Percentiles rank a stretch among this genome's conserved stretches.
These are phyloP conservation scores for Phaeosphaeria sp. DNA, from an alignment of 2,329 filamentous ascomycete genomes.

Conservation along the genomic window DNA sequence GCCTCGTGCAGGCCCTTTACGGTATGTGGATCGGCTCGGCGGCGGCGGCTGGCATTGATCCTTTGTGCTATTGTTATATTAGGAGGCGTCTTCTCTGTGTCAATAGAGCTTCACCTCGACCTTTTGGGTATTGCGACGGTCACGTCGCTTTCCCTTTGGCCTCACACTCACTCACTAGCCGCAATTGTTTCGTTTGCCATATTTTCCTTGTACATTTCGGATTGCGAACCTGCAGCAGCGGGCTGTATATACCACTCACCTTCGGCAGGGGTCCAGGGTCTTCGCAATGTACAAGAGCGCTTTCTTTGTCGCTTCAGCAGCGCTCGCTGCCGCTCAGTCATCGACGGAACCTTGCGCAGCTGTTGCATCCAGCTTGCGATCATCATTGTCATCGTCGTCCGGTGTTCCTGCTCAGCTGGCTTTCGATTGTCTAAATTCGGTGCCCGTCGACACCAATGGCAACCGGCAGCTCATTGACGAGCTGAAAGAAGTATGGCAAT, in stretches of 20 bases:
- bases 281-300: slow-evolving; percentile 16
- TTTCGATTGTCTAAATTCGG: slow-evolving; percentile 38
- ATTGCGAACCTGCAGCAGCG: background rate
- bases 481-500: slow-evolving; percentile 40
- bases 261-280: background rate
- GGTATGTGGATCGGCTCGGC: slow-evolving; percentile 1
- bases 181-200: background rate
- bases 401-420: slow-evolving; percentile 26
- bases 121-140: slow-evolving; percentile 7
- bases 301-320: slow-evolving; percentile 20
- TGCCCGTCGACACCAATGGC: slow-evolving; percentile 38
- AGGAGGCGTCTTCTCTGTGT: slow-evolving; percentile 1
- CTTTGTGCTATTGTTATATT: slow-evolving; percentile 8
- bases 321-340: slow-evolving; percentile 22
- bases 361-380: slow-evolving; percentile 12
- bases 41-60: slow-evolving; percentile 4
- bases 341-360: slow-evolving; percentile 27
- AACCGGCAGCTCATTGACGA: slow-evolving; percentile 37
- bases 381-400: background rate
- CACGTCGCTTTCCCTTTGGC: background rate
- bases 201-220: background rate
- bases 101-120: background rate
- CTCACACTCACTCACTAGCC: background rate
- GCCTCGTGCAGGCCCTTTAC: background rate
- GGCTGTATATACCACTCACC: background rate